phyloP scores from a whole-genome alignment of 176 grass and related monocot genomes.

The Aegilops umbellulata region DNA sequence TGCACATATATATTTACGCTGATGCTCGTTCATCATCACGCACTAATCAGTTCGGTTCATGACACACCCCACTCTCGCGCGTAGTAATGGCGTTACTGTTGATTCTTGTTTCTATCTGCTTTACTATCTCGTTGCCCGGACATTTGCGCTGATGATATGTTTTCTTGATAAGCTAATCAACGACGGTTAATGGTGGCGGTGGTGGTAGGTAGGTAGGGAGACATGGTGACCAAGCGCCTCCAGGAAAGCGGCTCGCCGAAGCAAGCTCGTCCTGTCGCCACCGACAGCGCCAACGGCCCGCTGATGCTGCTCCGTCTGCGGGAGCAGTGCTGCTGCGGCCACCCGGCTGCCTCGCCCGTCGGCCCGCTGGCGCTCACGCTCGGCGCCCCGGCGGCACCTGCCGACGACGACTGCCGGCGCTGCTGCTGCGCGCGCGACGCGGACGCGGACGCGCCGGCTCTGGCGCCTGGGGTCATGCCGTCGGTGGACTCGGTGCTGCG shows the following conservation, averaged over 20 bases:
- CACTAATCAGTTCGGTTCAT: too few relatives aligned
- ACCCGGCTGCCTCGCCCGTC: neutral
- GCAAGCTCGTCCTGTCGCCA: neutral
- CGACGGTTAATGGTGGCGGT: neutral
- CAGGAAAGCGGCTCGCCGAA: constrained; percentile 23
- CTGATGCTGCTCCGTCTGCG: constrained; percentile 12
- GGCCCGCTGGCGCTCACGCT: constrained; percentile 54
- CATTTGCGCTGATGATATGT: too few relatives aligned
- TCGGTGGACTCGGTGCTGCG: constrained; percentile 20
- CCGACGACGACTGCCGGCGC: too few relatives aligned
- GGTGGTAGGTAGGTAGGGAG: neutral
- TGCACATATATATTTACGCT: too few relatives aligned
- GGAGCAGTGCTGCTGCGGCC: neutral
- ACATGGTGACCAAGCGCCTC: constrained; percentile 31
- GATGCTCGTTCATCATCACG: too few relatives aligned
- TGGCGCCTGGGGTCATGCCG: neutral
- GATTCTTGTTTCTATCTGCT: neutral
- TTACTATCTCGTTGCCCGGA: too few relatives aligned
- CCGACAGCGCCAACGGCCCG: neutral
- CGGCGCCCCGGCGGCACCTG: constrained; percentile 13
- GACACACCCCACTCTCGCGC: too few relatives aligned
- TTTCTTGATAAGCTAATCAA: neutral
- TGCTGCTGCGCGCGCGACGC: constrained; percentile 3
- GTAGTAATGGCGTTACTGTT: too few relatives aligned
- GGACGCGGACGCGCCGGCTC: too few relatives aligned